Base-by-base conservation (phyloP, 1,284 basidiomycete genomes). In the Moesziomyces sp. region DNA sequence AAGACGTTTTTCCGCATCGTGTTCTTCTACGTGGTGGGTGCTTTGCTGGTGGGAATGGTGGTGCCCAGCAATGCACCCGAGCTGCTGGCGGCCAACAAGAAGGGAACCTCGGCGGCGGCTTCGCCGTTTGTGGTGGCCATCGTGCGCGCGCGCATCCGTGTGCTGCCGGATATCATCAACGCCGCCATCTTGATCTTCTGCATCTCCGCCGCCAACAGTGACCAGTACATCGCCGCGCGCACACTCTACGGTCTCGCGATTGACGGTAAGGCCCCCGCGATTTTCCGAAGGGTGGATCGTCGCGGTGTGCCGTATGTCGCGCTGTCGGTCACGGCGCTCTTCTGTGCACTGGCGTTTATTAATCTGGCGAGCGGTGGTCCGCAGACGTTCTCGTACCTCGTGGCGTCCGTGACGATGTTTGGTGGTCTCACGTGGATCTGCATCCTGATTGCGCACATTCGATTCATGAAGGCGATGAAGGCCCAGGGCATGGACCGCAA, bases 371-470 rank as follows among this genome's bases (percentile, higher is more conserved):
- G 53, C 1, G 76, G 88, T 51, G 88, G 91, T 7, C 90, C 90
- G 46, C 86, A 84, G 46, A 74, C 62, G 23, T 72, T 67, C 44
- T 49, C 46, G 5, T 71, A 74, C 46, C 52, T 77, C 14, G 60
- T 62, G 3, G 56, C 58, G 7, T 66, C 71, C 23, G 72, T 65
- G n/a, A 67, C 59, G 46, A 74, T 78, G 60, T 68, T 68, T 51
- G 90, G 91, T 89, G 23, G 78, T 88, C 38, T 92, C 10, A 61
- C 74, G 23, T 83, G 78, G 67, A 78, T 88, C 67, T 78, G 90
- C 67, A 95, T 95, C 79, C 87, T 87, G 42, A 74, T 93, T 54
- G 92, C 91, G 8, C 93, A 93, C 84, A 84, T 93, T 59, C 89
- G 91, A 42, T 95, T 95, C 87, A 87, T 92, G 81, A 82, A 86